Evolutionary conservation across 2,329 filamentous ascomycete species (phyloP).

Genomic region (Colletotrichum sp.): DNA sequence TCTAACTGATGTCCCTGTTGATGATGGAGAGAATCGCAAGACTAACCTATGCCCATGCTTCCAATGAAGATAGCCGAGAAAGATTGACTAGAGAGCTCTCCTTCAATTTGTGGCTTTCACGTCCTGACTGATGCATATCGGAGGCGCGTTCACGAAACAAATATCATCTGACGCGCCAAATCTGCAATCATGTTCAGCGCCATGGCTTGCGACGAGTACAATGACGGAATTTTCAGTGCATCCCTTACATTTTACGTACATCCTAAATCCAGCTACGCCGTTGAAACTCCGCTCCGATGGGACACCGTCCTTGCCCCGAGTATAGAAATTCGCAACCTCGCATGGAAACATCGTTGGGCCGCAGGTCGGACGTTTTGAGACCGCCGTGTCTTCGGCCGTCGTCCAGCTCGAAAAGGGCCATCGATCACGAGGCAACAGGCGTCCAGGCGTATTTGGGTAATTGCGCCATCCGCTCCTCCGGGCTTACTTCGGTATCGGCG

Average conservation of each 20-base stretch:
- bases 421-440: slow-evolving; percentile 33
- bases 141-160: not conserved
- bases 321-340: not conserved
- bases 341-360: not conserved
- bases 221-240: slow-evolving; percentile 13
- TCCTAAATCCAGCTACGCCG: slow-evolving; percentile 12
- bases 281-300: slow-evolving; percentile 16
- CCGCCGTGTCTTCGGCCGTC: not conserved
- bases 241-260: slow-evolving; percentile 20
- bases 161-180: not conserved
- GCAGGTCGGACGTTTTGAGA: not conserved
- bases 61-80: not conserved
- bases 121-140: not conserved
- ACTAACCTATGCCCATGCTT: not conserved
- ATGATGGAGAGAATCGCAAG: not conserved
- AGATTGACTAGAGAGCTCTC: not conserved
- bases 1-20: not conserved
- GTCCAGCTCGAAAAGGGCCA: not conserved
- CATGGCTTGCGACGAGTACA: slow-evolving; percentile 12
- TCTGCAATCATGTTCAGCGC: slow-evolving; percentile 15
- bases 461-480: slow-evolving; percentile 87
- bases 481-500: slow-evolving; percentile 78
- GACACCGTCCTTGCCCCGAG: slow-evolving; percentile 3
- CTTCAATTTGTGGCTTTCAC: not conserved
- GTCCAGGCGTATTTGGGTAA: slow-evolving; percentile 77